These are phyloP conservation scores for Arxiozyma slooffiae DNA, from an alignment of 1,139 yeast genomes.

Conservation along the genomic window DNA sequence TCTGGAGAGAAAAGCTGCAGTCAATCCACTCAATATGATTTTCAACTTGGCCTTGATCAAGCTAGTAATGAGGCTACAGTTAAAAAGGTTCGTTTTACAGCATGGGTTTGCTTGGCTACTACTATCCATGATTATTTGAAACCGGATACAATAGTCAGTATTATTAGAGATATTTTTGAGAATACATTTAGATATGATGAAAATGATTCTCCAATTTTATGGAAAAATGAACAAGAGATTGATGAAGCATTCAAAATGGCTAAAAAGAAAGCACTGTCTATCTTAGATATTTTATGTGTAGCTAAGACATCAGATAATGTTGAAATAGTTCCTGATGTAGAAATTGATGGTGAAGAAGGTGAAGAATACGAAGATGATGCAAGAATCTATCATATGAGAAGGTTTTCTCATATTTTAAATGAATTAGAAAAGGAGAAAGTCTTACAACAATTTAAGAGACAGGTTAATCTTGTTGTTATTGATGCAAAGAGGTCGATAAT, in stretches of 20 bases:
- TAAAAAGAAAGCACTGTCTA: slow-evolving; percentile 44
- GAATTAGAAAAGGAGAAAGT: slow-evolving; percentile 51
- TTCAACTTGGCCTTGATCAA: slow-evolving; percentile 49
- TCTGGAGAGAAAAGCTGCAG: not conserved
- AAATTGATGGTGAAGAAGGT: slow-evolving; percentile 33
- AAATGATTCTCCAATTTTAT: slow-evolving; percentile 71
- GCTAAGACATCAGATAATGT: slow-evolving; percentile 48
- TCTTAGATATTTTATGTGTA: slow-evolving; percentile 50
- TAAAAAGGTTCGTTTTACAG: slow-evolving; percentile 39
- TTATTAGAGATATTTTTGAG: slow-evolving; percentile 67
- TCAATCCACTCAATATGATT: slow-evolving; percentile 38
- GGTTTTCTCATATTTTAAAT: slow-evolving; percentile 51
- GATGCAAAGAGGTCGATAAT: slow-evolving; percentile 77
- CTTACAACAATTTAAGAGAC: slow-evolving; percentile 55
- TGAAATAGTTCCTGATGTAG: slow-evolving; percentile 47
- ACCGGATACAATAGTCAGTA: slow-evolving; percentile 47
- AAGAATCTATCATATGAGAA: slow-evolving; percentile 25
- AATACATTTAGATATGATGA: slow-evolving; percentile 74
- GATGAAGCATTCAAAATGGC: slow-evolving; percentile 56
- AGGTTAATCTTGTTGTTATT: slow-evolving; percentile 69
- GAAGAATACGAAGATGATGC: slow-evolving; percentile 35
- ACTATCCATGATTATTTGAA: slow-evolving; percentile 50
- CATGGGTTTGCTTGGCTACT: slow-evolving; percentile 59
- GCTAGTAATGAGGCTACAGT: slow-evolving; percentile 37
- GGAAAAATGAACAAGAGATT: slow-evolving; percentile 66